Evolutionary conservation across 305 asterid genomes (phyloP).

Genomic region (Fraxinus floribunda): DNA sequence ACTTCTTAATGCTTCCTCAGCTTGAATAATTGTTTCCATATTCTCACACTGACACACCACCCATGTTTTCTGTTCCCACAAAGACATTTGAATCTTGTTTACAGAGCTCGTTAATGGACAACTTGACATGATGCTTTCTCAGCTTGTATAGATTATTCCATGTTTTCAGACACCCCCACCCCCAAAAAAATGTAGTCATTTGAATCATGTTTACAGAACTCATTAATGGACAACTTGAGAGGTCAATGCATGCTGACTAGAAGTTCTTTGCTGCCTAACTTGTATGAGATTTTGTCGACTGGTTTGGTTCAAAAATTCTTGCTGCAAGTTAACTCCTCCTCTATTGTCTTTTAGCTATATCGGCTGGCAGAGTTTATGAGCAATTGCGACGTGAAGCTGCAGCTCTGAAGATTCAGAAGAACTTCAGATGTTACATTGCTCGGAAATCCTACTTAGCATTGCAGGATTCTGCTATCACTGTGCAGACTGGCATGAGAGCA

Average conservation of each 20-base stretch:
- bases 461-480: slow-evolving; percentile 56
- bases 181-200: not conserved
- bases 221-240: slow-evolving; percentile 14
- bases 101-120: slow-evolving; percentile 13
- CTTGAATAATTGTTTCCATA: not conserved
- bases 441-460: slow-evolving; percentile 58
- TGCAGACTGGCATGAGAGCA: slow-evolving; percentile 97
- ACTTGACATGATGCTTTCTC: not conserved
- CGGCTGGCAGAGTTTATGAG: slow-evolving; percentile 86
- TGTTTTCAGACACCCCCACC: not conserved
- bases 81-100: not conserved
- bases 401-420: slow-evolving; percentile 88
- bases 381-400: slow-evolving; percentile 88
- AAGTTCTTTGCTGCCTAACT: slow-evolving; percentile 12
- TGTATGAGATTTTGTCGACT: slow-evolving; percentile 20
- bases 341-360: slow-evolving; percentile 49
- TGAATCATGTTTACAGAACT: slow-evolving; percentile 8
- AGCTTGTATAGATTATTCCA: not conserved
- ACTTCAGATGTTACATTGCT: slow-evolving; percentile 68
- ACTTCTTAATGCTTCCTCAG: not conserved
- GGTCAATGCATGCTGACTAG: slow-evolving; percentile 8
- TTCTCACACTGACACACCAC: not conserved
- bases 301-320: slow-evolving; percentile 19
- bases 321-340: slow-evolving; percentile 14
- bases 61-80: not conserved